Base-by-base conservation (phyloP, 345 rosid species). In the Citrus sinensis region DNA sequence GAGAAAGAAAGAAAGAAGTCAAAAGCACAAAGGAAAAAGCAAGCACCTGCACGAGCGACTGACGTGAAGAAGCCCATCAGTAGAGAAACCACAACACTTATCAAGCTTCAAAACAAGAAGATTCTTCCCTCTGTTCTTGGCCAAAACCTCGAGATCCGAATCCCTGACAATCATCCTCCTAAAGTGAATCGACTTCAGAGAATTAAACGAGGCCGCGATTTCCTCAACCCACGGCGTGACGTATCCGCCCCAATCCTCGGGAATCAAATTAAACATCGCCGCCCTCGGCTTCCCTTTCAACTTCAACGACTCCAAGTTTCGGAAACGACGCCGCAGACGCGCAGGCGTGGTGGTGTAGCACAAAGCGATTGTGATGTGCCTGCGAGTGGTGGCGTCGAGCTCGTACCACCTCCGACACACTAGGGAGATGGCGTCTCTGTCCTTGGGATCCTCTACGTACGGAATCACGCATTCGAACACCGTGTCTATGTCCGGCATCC, bases 221-320 rank as follows among this genome's bases (percentile, higher is more conserved):
- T 87, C 95, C 0, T 68, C 71, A 9, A 92, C 90, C 98, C 98
- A 96, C 0, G 97, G 97, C 7, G 90, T 85, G 2, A 87, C 94
- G 29, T 80, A 86, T 0, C 99, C 99, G 3, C 99, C 99, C 99
- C 99, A 94, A 76, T 94, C 88, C 85, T 94, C 98, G 0, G 97
- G 99, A 35, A 96, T 94, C 40, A 92, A 80, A 74, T 92, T 94
- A 66, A 96, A 94, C 98, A 96, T 91, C n/a, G 98, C 97, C 0
- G 98, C 97, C 74, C 99, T 55, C 0, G 98, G 98, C 86, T 92
- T 94, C 19, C 97, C 99, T 75, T 96, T 96, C 42, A 96, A 77
- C 82, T 88, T 89, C 70, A 96, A 75, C n/a, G 99, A 96, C 80
- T 91, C 97, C 10, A 96, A 81, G 70, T 88, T 85, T 4, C 65